A percentile compares a stretch with the other conserved stretches of the same genome.
phyloP scores from a whole-genome alignment of 1,139 yeast genomes.

The Suhomyces atakaporum region DNA sequence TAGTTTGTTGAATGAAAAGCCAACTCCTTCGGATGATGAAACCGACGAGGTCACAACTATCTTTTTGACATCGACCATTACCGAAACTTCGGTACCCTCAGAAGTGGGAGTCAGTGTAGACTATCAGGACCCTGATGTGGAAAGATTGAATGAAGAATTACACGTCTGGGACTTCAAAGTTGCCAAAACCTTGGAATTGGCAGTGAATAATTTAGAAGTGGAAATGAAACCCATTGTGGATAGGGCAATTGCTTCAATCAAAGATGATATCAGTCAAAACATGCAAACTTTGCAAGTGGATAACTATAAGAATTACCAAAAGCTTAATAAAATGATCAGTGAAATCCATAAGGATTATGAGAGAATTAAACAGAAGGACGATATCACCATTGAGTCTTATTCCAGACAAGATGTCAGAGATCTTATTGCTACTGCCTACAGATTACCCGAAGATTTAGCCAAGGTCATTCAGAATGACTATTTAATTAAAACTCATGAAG shows the following conservation, averaged over 20 bases:
- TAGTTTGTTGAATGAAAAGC: slow-evolving; percentile 22
- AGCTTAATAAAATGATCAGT: slow-evolving; percentile 46
- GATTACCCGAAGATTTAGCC: slow-evolving; percentile 36
- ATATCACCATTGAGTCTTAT: slow-evolving; percentile 31
- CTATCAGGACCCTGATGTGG: slow-evolving; percentile 8
- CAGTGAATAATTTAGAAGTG: slow-evolving; percentile 39
- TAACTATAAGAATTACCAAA: slow-evolving; percentile 47
- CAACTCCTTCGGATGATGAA: slow-evolving; percentile 7
- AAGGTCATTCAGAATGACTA: slow-evolving; percentile 31
- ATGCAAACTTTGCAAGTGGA: slow-evolving; percentile 45
- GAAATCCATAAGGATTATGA: slow-evolving; percentile 53
- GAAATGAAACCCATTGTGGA: slow-evolving; percentile 43
- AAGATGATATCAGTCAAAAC: slow-evolving; percentile 38
- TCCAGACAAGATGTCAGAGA: slow-evolving; percentile 63
- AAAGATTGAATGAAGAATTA: slow-evolving; percentile 30
- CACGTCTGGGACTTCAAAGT: slow-evolving; percentile 38
- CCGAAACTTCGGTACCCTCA: slow-evolving; percentile 14
- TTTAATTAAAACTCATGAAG: slow-evolving; percentile 37
- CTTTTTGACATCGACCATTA: slow-evolving; percentile 32
- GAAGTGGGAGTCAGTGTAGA: slow-evolving; percentile 13
- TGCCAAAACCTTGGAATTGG: slow-evolving; percentile 44
- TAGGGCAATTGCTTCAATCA: slow-evolving; percentile 32
- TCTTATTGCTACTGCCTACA: slow-evolving; percentile 41
- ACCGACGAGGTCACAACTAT: slow-evolving; percentile 23
- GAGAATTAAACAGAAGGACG: slow-evolving; percentile 41